Base-by-base conservation (phyloP, 352 stramenopile species). In the Globisporangium barbulae region DNA sequence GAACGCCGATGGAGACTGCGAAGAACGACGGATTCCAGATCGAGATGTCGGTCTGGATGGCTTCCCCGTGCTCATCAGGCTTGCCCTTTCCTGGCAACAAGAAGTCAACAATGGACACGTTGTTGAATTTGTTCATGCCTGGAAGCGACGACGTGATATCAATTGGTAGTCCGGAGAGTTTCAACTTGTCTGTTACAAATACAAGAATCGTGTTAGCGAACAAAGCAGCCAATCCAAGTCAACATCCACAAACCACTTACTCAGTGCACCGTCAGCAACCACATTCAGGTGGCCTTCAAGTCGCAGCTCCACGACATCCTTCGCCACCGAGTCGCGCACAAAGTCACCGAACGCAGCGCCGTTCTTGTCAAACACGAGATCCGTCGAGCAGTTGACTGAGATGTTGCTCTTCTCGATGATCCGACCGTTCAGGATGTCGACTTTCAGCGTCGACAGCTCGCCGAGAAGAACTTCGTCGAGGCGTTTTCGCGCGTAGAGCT, bases 11-110 rank as follows among this genome's bases (percentile, higher is more conserved):
- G 7, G 78, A 79, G 1, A 91, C 81, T 3, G 70, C 70, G 52
- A 90, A 93, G 4, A 91, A 60, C 31, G 82, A 91, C 12, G 84
- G 84, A 35, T 93, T 93, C 66, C 64, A 74, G 28, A 93, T 78
- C 53, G 79, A 71, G 63, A 93, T 89, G 39, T 78, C 69, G 0
- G 83, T 82, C 39, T 71, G 63, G 17, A 93, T 81, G 10, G 61
- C 67, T 72, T 93, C 84, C 31, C 79, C 72, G 47, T 67, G 58
- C 8, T 76, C 63, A 1, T 63, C 63, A 3, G 73, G 45, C 12
- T 59, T 70, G 10, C 70, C 71, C 61, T 73, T 73, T 25, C 84
- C 84, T 35, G 84, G 84, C 0, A 93, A 66, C 7, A 58, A 60
- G 59, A 93, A 93, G 8, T 63, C 75, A 22, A 89, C 59, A 22